Base-by-base conservation (phyloP, 148 eudicot species). In the Polygonum maritimum region DNA sequence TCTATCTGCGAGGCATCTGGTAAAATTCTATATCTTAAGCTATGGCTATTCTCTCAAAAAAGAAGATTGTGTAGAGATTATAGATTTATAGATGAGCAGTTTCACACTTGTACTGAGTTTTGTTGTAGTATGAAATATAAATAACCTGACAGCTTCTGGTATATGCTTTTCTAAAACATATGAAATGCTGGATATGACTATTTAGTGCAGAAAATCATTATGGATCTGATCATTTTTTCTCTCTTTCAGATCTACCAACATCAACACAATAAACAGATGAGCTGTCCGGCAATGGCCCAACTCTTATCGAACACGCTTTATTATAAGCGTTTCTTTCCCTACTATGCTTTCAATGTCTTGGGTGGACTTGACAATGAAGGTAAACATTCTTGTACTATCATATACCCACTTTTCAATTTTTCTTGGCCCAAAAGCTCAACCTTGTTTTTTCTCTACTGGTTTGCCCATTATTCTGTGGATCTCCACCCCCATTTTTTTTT, bases 221-320 rank as follows among this genome's bases (percentile, higher is more conserved):
- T 19, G 38, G 16, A 5, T 48, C 38, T 51, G 36, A 35, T 52
- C 76, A 26, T 39, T n/a, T 9, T 75, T 48, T 14, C 1, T 55
- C 21, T 60, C 19, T 35, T 10, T 35, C 41, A 92, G 99, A 78
- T 80, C 71, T 92, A 95, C 76, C 99, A 95, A 79, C 97, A 90
- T 81, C 99, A 95, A 75, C 99, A 92, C 85, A 95, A 89, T 84
- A 92, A 92, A 83, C 97, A 95, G 76, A 95, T 95, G 97, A 91
- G 94, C 81, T 95, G 99, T 74, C 96, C 98, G 73, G 97, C 91
- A 77, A 92, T 95, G 97, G 99, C 88, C 69, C 97, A 95, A 78
- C 89, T 95, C 79, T 96, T 95, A n/a, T 95, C 97, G 13, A 95
- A 95, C 86, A 95, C 99, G 19, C 87, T 95, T 18, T 95, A 92